Evolutionary conservation across 306 rosid species (phyloP).

Genomic region (Gynostemma pentaphyllum): DNA sequence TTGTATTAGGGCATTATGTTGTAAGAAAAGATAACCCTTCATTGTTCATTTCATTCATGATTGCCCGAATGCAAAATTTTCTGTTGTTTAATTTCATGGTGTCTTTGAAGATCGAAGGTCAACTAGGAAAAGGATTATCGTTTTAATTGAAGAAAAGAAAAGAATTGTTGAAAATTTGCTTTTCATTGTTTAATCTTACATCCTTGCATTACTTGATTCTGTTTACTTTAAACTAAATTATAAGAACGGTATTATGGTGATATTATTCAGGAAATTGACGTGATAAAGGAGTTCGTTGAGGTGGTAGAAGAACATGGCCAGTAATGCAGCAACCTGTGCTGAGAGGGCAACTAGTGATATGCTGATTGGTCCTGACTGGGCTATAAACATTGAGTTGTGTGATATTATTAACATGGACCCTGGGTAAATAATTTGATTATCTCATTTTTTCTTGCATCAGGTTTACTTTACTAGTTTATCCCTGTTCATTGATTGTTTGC

Average conservation of each 20-base stretch:
- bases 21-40: background rate
- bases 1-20: conserved; percentile 1
- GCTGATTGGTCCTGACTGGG: conserved; percentile 98
- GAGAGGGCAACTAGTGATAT: conserved; percentile 95
- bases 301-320: conserved; percentile 39
- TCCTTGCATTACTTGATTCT: background rate
- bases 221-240: background rate
- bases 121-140: background rate
- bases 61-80: background rate
- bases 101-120: too few relatives aligned
- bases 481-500: too few relatives aligned
- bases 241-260: background rate
- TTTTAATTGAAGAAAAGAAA: background rate
- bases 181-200: background rate
- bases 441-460: background rate
- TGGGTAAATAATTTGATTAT: conserved; percentile 33
- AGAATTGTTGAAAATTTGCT: background rate
- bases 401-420: conserved; percentile 82
- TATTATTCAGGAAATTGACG: conserved; percentile 1
- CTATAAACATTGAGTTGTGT: conserved; percentile 80
- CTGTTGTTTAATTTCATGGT: background rate
- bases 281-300: background rate
- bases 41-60: background rate
- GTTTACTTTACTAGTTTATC: background rate
- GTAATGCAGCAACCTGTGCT: conserved; percentile 65